A percentile compares a stretch with the other conserved stretches of the same genome.
Evolutionary conservation across 306 rosid genomes (phyloP).

Genomic region (Canavalia ensiformis): DNA sequence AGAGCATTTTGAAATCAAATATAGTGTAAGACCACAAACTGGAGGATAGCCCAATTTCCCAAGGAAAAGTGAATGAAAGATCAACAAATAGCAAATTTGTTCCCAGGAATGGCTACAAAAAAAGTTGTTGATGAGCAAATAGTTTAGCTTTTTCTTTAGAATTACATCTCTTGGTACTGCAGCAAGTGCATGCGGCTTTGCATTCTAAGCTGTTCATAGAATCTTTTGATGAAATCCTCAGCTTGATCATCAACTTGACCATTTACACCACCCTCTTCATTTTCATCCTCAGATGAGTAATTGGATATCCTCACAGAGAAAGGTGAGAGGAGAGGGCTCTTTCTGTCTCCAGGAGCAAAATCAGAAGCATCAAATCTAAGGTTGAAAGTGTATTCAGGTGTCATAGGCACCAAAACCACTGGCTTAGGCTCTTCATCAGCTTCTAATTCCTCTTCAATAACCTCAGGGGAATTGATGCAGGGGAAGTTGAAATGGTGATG

Average conservation of each 20-base stretch:
- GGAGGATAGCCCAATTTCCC: not conserved
- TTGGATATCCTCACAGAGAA: constrained; percentile 56
- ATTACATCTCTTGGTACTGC: constrained; percentile 45
- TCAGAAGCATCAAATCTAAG: constrained; percentile 46
- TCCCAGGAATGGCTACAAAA: not conserved
- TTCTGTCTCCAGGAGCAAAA: constrained; percentile 12
- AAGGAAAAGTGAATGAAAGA: not conserved
- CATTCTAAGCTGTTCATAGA: constrained; percentile 63
- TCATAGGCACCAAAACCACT: constrained; percentile 49
- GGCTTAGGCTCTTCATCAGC: constrained; percentile 6
- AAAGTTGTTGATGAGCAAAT: not conserved
- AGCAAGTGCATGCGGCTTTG: constrained; percentile 57
- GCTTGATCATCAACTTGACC: constrained; percentile 62
- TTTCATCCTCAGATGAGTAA: constrained; percentile 59
- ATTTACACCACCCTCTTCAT: constrained; percentile 39
- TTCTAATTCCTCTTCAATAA: constrained; percentile 35
- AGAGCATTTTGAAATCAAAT: constrained; percentile 33
- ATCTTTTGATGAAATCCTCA: constrained; percentile 68
- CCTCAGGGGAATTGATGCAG: constrained; percentile 57
- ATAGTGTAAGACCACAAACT: not conserved
- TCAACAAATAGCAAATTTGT: constrained; percentile 12
- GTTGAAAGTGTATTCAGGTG: constrained; percentile 52
- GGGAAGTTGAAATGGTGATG: constrained; percentile 64
- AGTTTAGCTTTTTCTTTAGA: not conserved
- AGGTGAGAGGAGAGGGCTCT: constrained; percentile 46